Evolutionary conservation across 2,329 filamentous ascomycete species (phyloP).

Genomic region (Ambrosiella beaveri): DNA sequence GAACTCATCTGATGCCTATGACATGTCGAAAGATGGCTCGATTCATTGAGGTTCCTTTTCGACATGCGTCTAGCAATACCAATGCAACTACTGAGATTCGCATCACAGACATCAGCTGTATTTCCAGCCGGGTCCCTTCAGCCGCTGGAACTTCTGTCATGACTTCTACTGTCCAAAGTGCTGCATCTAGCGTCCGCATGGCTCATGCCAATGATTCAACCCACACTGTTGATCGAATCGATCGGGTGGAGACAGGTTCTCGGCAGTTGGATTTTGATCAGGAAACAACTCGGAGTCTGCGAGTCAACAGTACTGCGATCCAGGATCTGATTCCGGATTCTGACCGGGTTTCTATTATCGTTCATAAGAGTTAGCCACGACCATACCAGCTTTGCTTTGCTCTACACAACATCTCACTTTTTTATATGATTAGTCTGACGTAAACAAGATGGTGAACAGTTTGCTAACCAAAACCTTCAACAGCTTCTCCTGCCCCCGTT

Average conservation of each 20-base stretch:
- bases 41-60: not conserved
- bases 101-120: not conserved
- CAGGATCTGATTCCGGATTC: not conserved
- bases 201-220: not conserved
- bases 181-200: not conserved
- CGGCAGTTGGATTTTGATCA: not conserved
- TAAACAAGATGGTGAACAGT: not conserved
- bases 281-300: not conserved
- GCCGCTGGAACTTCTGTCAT: not conserved
- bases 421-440: not conserved
- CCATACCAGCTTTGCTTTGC: not conserved
- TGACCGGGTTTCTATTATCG: not conserved
- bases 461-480: constrained; percentile 5
- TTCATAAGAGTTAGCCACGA: constrained; percentile 3
- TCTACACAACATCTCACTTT: not conserved
- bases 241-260: not conserved
- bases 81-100: not conserved
- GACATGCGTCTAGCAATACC: not conserved
- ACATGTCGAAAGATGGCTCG: no score
- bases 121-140: not conserved
- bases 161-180: not conserved
- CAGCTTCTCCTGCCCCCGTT: constrained; percentile 16
- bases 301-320: constrained; percentile 1
- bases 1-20: no score
- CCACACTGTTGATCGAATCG: not conserved